Evolutionary conservation across 345 rosid species (phyloP), one percentile per base, ranked within the genome.

Genomic region (Leavenworthia alabamica): DNA sequence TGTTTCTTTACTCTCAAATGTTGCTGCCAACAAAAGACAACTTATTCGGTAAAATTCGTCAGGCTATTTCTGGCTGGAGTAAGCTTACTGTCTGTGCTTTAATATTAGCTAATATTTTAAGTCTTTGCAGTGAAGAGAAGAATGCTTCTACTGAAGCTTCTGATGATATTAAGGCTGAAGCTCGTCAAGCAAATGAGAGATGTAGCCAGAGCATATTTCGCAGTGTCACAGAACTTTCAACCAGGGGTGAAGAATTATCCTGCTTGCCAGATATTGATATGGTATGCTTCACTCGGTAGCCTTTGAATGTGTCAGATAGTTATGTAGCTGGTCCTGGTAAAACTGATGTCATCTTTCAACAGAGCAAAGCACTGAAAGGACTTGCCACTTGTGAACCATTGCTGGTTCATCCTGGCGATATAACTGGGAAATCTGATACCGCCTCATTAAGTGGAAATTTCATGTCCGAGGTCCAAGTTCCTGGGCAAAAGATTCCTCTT

Each of bases 361-460:
- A 93, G 99, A 86, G 80, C 56, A 84, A 89, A 76, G 97, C 92
- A 6, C 72, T 93, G 60, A 93, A 84, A 81, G 97, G 95, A 75
- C 74, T 93, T 68, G 82, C 80, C 59, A 66, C 87, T 61, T 68
- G 66, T 70, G 80, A 74, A 68, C 52, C 74, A 37, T 37, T 73
- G 52, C 66, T 81, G 32, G 49, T 56, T 56, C 63, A 74, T 50
- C 65, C 71, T 45, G 56, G 56, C 10, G 75, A 77, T 53, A 57
- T 80, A 50, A 66, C 70, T 62, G 80, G 69, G 70, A 75, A 73
- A 39, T 65, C 62, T 58, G 79, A 59, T 63, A 68, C 78, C 44
- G 64, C 78, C 67, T 46, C 72, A 9, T 49, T 71, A 19, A 47
- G 68, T 59, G 82, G 77, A 37, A 74, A 60, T 44, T 74, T 84